Evolutionary conservation across 2,329 filamentous ascomycete species (phyloP).

Genomic region (Claviceps sp.): DNA sequence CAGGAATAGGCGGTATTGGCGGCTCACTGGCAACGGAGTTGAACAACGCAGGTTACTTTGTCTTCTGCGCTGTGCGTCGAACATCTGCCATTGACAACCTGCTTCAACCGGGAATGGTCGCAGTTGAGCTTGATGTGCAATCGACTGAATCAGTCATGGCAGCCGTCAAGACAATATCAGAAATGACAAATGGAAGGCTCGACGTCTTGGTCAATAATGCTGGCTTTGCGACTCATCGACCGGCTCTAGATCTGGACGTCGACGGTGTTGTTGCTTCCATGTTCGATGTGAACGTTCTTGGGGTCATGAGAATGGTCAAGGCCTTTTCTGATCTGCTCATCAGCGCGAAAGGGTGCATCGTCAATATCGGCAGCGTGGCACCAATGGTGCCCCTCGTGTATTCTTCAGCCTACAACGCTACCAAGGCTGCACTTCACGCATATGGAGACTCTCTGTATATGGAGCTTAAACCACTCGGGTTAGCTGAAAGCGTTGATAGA

Average conservation of each 20-base stretch:
- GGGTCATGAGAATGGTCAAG: slow-evolving; percentile 14
- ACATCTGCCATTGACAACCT: slow-evolving; percentile 13
- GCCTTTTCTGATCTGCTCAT: slow-evolving; percentile 11
- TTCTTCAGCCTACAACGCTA: slow-evolving; percentile 11
- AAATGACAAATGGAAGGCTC: slow-evolving; percentile 9
- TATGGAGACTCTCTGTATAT: slow-evolving; percentile 11
- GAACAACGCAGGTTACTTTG: slow-evolving; percentile 14
- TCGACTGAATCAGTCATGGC: slow-evolving; percentile 13
- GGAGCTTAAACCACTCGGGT: slow-evolving; percentile 14
- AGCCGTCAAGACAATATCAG: slow-evolving; percentile 8
- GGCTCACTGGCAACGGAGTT: slow-evolving; percentile 13
- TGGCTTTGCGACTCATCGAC: slow-evolving; percentile 11
- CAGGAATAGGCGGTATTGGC: slow-evolving; percentile 14
- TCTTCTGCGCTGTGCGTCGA: slow-evolving; percentile 21
- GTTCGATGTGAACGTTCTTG: slow-evolving; percentile 31
- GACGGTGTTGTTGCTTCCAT: slow-evolving; percentile 18
- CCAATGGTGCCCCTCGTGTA: slow-evolving; percentile 11
- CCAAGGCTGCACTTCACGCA: slow-evolving; percentile 12
- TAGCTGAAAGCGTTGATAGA: not conserved
- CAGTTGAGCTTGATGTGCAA: slow-evolving; percentile 21
- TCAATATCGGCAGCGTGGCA: slow-evolving; percentile 14
- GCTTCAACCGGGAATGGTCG: slow-evolving; percentile 10
- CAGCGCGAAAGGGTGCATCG: slow-evolving; percentile 11
- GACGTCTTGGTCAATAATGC: slow-evolving; percentile 14
- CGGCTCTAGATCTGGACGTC: slow-evolving; percentile 17